Percentiles rank a stretch among this genome's conserved stretches.
Evolutionary conservation across 495 filamentous ascomycete species (phyloP).

Genomic region (Bathelium albidoporum): DNA sequence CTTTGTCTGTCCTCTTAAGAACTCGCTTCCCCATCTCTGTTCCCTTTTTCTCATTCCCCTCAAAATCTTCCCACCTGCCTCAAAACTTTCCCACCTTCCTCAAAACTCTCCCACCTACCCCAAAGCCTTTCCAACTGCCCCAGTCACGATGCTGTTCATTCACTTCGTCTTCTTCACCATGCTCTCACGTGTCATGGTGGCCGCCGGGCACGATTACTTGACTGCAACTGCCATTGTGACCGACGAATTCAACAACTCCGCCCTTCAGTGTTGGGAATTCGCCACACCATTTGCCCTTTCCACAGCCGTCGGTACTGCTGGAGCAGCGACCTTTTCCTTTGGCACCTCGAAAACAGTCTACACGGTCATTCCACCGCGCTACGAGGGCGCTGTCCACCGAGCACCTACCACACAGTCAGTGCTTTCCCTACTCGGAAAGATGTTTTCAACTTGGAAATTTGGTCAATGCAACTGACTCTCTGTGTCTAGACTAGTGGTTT

Average conservation of each 20-base stretch:
- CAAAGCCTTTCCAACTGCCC: too few species aligned
- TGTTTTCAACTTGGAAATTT: background rate
- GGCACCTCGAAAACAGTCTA: slow-evolving; percentile 35
- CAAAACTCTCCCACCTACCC: too few species aligned
- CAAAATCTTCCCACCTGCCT: too few species aligned
- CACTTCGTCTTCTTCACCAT: background rate
- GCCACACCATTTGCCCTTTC: slow-evolving; percentile 34
- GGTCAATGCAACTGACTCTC: background rate
- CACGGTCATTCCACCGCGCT: slow-evolving; percentile 34
- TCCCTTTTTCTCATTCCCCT: too few species aligned
- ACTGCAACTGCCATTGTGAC: slow-evolving; percentile 26
- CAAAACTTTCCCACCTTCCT: too few species aligned
- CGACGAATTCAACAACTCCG: slow-evolving; percentile 29
- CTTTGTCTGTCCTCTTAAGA: too few species aligned
- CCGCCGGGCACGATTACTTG: slow-evolving; percentile 9
- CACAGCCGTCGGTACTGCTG: slow-evolving; percentile 34
- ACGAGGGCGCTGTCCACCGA: slow-evolving; percentile 43
- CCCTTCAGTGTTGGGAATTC: slow-evolving; percentile 47
- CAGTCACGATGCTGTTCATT: background rate
- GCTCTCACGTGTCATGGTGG: background rate
- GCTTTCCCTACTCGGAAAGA: background rate
- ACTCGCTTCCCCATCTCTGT: too few species aligned
- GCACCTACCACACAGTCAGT: slow-evolving; percentile 42
- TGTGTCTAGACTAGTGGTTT: slow-evolving; percentile 39
- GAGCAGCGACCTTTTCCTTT: slow-evolving; percentile 29